Base-by-base conservation (phyloP, 345 rosid genomes). In the Eucalyptus marginata region DNA sequence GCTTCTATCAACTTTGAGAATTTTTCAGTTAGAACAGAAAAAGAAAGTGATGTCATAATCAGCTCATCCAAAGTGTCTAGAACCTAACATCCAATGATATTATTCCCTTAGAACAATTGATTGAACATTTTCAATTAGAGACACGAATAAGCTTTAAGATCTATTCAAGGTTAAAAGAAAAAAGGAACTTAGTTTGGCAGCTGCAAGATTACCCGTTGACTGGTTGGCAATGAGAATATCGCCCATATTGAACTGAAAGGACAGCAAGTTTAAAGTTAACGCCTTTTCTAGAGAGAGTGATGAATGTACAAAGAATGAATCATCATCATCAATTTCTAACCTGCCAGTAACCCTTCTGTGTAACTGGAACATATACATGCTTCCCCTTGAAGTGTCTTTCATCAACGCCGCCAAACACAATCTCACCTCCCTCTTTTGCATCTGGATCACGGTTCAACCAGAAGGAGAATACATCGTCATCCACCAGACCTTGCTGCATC, bases 361-460 rank as follows among this genome's bases (percentile, higher is more conserved):
- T 94, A 58, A 96, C 92, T 31, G 96, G 96, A 64, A 96, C 97
- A 88, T 93, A 96, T 8, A 95, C 93, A 88, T 96, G 99, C 89
- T 94, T 93, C 62, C 99, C 99, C 88, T 89, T 94, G 40, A 83
- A 96, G 87, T 95, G 98, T 8, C 91, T 92, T 33, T 89, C 80
- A 86, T 97, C 97, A 89, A 94, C 92, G 87, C 99, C 98, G 4
- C 99, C 99, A 88, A 97, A 95, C 84, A 97, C 98, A 91, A 97
- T 92, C 92, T 97, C 97, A 14, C 99, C 98, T 85, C 98, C 98
- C 29, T 89, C 91, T 52, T 33, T 86, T 31, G 92, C 93, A 40
- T 90, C 86, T 5, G 94, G 90, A 92, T 96, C 89, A 47, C 94
- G 93, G 92, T 93, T 96, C 71, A 97, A 93, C 98, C 98, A 97